A percentile compares a stretch with the other conserved stretches of the same genome.
phyloP scores from a whole-genome alignment of 352 stramenopile species.

The Phytophthora crassamura region DNA sequence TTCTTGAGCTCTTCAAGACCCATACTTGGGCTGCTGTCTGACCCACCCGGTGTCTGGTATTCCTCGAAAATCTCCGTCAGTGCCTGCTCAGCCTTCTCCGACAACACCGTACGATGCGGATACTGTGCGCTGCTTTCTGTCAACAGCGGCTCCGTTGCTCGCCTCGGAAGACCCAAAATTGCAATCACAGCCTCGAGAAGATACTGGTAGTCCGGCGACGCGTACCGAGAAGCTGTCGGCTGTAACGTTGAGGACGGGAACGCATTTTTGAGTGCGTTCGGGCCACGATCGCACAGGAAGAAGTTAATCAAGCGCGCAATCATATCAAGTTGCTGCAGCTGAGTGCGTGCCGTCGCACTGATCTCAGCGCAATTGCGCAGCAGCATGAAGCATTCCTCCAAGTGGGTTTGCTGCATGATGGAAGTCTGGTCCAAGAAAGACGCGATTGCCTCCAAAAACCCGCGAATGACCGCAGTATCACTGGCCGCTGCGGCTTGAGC shows the following conservation, averaged over 20 bases:
- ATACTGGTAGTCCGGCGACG: conserved; percentile 89
- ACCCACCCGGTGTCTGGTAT: conserved; percentile 47
- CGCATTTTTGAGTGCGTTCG: conserved; percentile 69
- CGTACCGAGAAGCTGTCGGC: conserved; percentile 53
- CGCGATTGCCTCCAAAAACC: conserved; percentile 59
- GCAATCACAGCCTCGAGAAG: conserved; percentile 89
- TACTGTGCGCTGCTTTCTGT: conserved; percentile 74
- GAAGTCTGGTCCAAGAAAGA: conserved; percentile 79
- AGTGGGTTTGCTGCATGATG: conserved; percentile 78
- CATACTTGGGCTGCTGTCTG: conserved; percentile 39
- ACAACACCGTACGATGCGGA: conserved; percentile 71
- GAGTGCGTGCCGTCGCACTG: conserved; percentile 52
- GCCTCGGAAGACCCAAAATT: conserved; percentile 78
- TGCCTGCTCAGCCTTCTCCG: conserved; percentile 74
- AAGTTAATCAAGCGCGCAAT: conserved; percentile 83
- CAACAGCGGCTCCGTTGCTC: conserved; percentile 68
- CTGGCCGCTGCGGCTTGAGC: conserved; percentile 26
- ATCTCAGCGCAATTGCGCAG: conserved; percentile 80
- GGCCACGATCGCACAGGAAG: conserved; percentile 78
- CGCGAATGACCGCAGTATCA: conserved; percentile 36
- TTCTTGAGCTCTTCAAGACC: conserved; percentile 66
- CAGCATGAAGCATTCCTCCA: conserved; percentile 90
- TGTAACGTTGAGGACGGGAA: conserved; percentile 69
- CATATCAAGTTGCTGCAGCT: conserved; percentile 72
- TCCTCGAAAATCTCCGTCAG: conserved; percentile 83